Evolutionary conservation across 148 eudicot genomes (phyloP).

Genomic region (Rhododendron ferrugineum): DNA sequence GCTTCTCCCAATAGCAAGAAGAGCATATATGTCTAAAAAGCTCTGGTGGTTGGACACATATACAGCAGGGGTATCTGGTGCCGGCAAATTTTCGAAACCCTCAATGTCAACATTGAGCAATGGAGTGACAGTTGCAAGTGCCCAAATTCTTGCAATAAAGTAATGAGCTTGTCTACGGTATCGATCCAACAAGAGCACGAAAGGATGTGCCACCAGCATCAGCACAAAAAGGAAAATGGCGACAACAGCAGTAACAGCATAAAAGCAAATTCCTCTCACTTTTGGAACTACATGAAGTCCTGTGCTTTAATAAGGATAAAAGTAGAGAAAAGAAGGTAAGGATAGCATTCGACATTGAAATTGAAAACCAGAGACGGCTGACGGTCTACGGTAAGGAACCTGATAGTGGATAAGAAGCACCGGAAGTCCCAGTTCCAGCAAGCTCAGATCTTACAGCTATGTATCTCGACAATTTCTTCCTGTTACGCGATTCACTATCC

Average conservation of each 20-base stretch:
- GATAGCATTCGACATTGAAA: neutral
- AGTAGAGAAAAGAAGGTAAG: neutral
- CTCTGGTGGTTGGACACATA: conserved; percentile 97
- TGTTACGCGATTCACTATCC: conserved; percentile 16
- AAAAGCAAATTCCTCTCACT: conserved; percentile 66
- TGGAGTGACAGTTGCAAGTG: conserved; percentile 51
- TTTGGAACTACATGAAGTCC: conserved; percentile 49
- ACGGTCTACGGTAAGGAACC: conserved; percentile 30
- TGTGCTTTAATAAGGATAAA: conserved; percentile 22
- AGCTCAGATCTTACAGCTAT: conserved; percentile 59
- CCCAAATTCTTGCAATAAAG: conserved; percentile 72
- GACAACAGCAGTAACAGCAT: conserved; percentile 44
- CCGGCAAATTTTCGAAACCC: conserved; percentile 80
- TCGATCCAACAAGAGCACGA: conserved; percentile 67
- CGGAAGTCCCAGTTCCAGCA: conserved; percentile 56
- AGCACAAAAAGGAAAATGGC: conserved; percentile 59
- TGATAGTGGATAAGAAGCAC: conserved; percentile 42
- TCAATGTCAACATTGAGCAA: conserved; percentile 59
- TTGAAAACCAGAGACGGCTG: conserved; percentile 6
- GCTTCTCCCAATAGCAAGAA: conserved; percentile 76
- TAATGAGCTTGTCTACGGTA: conserved; percentile 71
- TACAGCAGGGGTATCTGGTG: conserved; percentile 66
- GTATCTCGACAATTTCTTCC: conserved; percentile 28
- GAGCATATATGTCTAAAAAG: conserved; percentile 82
- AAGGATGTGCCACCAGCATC: conserved; percentile 87